These are phyloP conservation scores for Panicum virgatum DNA, from an alignment of 202 grass and related monocot species.

Conservation along the genomic window DNA sequence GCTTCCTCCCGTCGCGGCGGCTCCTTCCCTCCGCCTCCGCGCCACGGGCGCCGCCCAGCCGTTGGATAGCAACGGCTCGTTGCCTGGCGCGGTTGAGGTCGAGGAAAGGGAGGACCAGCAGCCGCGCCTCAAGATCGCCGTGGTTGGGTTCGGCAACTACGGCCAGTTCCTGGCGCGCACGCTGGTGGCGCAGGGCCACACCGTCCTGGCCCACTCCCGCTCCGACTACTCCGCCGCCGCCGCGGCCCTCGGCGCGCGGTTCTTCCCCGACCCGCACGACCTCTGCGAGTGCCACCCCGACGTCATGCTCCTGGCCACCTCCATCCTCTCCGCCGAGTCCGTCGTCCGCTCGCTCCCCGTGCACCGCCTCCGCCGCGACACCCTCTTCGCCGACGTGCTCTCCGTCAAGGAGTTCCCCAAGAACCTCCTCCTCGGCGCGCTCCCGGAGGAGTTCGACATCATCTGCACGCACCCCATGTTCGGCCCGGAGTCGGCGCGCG, in stretches of 20 bases:
- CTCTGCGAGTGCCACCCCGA: constrained; percentile 80
- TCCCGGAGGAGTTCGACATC: constrained; percentile 63
- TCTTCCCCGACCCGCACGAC: constrained; percentile 71
- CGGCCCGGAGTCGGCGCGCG: constrained; percentile 63
- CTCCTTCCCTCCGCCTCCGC: neutral
- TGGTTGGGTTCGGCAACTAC: constrained; percentile 82
- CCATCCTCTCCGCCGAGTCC: constrained; percentile 63
- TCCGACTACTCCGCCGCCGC: constrained; percentile 62
- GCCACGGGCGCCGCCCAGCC: constrained; percentile 30
- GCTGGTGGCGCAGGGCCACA: constrained; percentile 67
- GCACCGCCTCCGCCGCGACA: constrained; percentile 68
- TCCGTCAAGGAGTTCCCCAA: constrained; percentile 90
- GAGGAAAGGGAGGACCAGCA: neutral
- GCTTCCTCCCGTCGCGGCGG: neutral
- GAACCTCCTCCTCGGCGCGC: constrained; percentile 47
- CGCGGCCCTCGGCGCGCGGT: constrained; percentile 40
- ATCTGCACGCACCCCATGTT: constrained; percentile 91
- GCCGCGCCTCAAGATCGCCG: constrained; percentile 64
- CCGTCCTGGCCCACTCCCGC: constrained; percentile 69
- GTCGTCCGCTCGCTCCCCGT: constrained; percentile 61
- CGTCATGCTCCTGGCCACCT: constrained; percentile 65
- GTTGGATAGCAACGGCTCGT: constrained; percentile 6
- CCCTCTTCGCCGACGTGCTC: constrained; percentile 79
- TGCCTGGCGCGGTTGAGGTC: neutral
- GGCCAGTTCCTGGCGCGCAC: constrained; percentile 70